These are phyloP conservation scores for Thymus quinquecostatus DNA, from an alignment of 257 asterid species.

Conservation along the genomic window DNA sequence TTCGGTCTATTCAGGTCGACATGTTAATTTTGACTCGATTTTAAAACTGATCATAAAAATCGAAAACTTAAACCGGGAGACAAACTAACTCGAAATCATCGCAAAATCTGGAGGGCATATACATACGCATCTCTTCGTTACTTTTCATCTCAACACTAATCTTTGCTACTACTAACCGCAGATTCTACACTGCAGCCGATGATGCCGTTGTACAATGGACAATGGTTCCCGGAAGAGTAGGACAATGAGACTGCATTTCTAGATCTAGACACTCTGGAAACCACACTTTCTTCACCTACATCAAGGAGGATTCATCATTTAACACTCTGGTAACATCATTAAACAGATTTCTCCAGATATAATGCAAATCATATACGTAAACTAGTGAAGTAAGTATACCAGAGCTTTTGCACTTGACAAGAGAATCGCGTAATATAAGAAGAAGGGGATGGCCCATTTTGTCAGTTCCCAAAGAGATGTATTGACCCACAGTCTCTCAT, in stretches of 20 bases:
- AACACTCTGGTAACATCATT: constrained; percentile 16
- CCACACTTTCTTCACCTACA: constrained; percentile 89
- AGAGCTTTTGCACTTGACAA: background rate
- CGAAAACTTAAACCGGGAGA: no score
- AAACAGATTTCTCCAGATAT: background rate
- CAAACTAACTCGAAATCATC: no score
- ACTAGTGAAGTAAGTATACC: background rate
- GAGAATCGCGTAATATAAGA: background rate
- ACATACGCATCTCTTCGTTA: no score
- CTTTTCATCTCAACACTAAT: no score
- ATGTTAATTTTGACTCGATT: no score
- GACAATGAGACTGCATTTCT: constrained; percentile 70
- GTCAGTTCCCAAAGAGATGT: constrained; percentile 93
- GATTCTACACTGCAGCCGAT: no score
- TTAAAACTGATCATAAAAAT: no score
- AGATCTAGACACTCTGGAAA: constrained; percentile 76
- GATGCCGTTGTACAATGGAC: constrained; percentile 45
- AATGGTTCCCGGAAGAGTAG: constrained; percentile 82
- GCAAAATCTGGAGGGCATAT: no score
- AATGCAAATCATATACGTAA: background rate
- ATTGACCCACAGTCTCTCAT: constrained; percentile 76
- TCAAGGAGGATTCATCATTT: constrained; percentile 26
- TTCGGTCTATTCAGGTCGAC: no score
- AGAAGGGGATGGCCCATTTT: constrained; percentile 14
- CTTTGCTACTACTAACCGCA: no score